Evolutionary conservation across 176 grass and related monocot species (phyloP), one percentile per base, ranked within the genome.

Genomic region (Metroxylon sagu): DNA sequence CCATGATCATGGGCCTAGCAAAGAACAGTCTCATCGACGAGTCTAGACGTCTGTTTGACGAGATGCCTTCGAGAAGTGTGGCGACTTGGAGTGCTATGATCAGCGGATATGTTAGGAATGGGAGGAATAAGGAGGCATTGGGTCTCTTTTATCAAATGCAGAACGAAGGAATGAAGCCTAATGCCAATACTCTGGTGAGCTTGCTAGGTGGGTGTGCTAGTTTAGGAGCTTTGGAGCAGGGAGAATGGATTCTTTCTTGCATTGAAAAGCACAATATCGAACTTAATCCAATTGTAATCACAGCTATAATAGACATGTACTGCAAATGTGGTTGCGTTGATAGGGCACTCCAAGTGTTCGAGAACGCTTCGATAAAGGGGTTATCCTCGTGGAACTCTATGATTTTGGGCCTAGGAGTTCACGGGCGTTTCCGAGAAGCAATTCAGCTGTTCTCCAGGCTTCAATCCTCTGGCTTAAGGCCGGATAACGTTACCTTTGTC

Each of bases 51-150:
- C 16, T 95, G 80, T 89, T 95, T 26, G 77, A 81, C 54, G 73
- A 43, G 54, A 95, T 95, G 90, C 70, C 77, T 31, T 6, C 25
- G 2, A 69, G 77, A 31, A 89, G 67, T 15, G 63, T 83, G 0
- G 83, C 69, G 3, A 89, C 76, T 28, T 95, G 85, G 90, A 86
- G 82, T 75, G 65, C 76, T 43, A 89, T 89, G 79, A 85, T 84
- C 57, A 78, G 79, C 59, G 58, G 82, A 30, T 89, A 76, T 18
- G 53, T 73, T 60, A 77, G 77, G 16, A 69, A 71, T 7, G 57
- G 74, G 16, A 68, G 73, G 56, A 63, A 6, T 52, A 65, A 75
- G 10, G 85, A 95, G 1, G 82, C 77, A 0, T 3, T 95, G 19
- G 69, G 60, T 3, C 76, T 95, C 16, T 95, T 95, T 68, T 50